phyloP scores from a whole-genome alignment of 495 filamentous ascomycete genomes.

The Aspergillus incahuasiensis region DNA sequence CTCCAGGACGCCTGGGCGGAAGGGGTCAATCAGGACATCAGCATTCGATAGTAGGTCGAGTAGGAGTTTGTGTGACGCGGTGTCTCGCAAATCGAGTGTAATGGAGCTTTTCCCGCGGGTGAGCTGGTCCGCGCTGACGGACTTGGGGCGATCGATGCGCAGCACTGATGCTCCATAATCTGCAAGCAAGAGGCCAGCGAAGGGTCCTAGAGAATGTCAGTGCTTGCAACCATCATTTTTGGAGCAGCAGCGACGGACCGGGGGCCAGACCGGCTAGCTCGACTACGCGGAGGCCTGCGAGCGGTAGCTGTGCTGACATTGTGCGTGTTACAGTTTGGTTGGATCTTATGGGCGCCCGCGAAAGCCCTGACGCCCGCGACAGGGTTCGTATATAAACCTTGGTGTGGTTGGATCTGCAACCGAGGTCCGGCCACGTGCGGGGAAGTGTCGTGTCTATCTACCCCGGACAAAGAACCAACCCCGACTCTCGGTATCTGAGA shows the following conservation, averaged over 20 bases:
- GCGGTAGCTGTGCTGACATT: slow-evolving; percentile 39
- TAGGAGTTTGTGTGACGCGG: slow-evolving; percentile 56
- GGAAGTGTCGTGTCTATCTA: slow-evolving; percentile 13
- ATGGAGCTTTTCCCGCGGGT: slow-evolving; percentile 77
- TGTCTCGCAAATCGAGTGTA: slow-evolving; percentile 68
- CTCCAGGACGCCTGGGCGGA: slow-evolving; percentile 85
- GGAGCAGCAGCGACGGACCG: slow-evolving; percentile 41
- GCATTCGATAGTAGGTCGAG: slow-evolving; percentile 56
- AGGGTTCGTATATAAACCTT: background rate
- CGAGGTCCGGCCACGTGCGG: slow-evolving; percentile 35
- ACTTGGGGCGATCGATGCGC: slow-evolving; percentile 69
- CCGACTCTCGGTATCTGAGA: no score
- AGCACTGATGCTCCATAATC: slow-evolving; percentile 86
- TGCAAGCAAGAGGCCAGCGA: slow-evolving; percentile 80
- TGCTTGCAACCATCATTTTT: background rate
- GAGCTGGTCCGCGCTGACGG: slow-evolving; percentile 54
- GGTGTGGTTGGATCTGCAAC: slow-evolving; percentile 12
- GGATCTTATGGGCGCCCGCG: background rate
- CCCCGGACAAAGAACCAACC: background rate
- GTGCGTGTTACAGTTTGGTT: background rate
- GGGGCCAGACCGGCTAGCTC: slow-evolving; percentile 89
- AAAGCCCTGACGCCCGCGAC: no score
- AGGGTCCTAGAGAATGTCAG: slow-evolving; percentile 58
- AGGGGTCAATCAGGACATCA: slow-evolving; percentile 89
- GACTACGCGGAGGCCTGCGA: slow-evolving; percentile 73